Base-by-base conservation (phyloP, 441 rosid genomes). In the Viola pubescens region DNA sequence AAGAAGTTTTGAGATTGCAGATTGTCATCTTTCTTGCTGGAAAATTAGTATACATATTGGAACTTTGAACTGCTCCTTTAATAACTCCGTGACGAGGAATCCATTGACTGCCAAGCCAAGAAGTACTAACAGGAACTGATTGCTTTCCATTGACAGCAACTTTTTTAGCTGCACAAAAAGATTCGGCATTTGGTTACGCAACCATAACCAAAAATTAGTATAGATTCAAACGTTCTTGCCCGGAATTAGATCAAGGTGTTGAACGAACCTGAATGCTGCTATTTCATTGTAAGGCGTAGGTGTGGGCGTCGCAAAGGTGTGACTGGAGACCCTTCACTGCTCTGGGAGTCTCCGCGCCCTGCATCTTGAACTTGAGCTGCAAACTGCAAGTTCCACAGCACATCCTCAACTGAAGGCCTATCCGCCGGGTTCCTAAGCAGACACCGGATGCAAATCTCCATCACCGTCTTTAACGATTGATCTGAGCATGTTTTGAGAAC, bases 311-410 rank as follows among this genome's bases (percentile, higher is more conserved):
- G 54, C 0, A 59, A 52, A 62, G 83, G 69, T 6, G 89, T 73
- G n/a, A 26, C 52, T 0, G 87, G 90, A 63, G 94, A 87, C 48
- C 83, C 88, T 54, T 87, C 90, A 48, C 85, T 75, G 77, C 86
- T 84, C 9, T 66, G 79, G 11, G 85, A 86, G 45, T 82, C 86
- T 59, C 73, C 79, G 0, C 75, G 72, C 84, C 82, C 78, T 45
- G 79, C 82, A 2, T 86, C 86, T 68, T 87, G 95, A 65, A 88
- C 95, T 75, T 94, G 99, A 66, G 97, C 83, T 42, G 95, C 91
- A 70, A 85, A 94, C 69, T 94, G 96, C 82, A 94, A 82, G 81
- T 94, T 88, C 97, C 97, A 94, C 14, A 94, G 64, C 19, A 94
- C 82, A 59, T 94, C 99, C 65, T 94, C 99, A 41, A 94, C 68